Percentiles rank a stretch among this genome's conserved stretches.
Conservation (phyloP, 345 rosid species). For the Leavenworthia alabamica region DNA sequence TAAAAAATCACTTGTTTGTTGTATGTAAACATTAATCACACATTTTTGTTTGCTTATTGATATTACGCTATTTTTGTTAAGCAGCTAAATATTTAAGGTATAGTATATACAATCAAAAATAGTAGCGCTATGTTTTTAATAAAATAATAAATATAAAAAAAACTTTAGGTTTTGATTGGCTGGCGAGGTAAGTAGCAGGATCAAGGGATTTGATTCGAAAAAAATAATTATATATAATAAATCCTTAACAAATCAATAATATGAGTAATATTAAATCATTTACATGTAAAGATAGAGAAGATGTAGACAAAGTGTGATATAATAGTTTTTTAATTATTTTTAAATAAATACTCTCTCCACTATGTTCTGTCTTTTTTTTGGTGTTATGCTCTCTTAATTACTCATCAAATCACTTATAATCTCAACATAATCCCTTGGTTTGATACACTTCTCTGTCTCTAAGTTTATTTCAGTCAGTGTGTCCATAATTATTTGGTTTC, state of each 20-base stretch:
- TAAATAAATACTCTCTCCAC: constrained; percentile 43
- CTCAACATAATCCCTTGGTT: constrained; percentile 39
- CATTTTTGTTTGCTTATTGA: neutral
- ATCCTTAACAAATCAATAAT: constrained; percentile 27
- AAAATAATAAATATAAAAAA: neutral
- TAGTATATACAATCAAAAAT: neutral
- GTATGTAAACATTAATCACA: neutral
- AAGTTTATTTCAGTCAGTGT: constrained; percentile 13
- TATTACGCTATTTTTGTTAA: neutral
- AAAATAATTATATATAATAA: constrained; percentile 12
- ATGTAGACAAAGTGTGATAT: constrained; percentile 22
- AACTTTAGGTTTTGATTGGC: constrained; percentile 26
- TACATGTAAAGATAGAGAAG: constrained; percentile 26
- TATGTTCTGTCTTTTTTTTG: constrained; percentile 44
- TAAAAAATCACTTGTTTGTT: neutral
- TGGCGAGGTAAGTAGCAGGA: constrained; percentile 31
- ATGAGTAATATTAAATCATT: constrained; percentile 15
- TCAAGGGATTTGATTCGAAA: constrained; percentile 33
- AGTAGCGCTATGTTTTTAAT: neutral
- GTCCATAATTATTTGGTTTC: neutral
- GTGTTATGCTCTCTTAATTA: constrained; percentile 28
- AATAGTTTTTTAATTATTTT: neutral
- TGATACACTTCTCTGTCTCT: constrained; percentile 20
- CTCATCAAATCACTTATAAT: constrained; percentile 47
- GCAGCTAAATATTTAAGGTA: neutral